Percentiles rank a stretch among this genome's conserved stretches.
These are phyloP conservation scores for Spirogloea muscicola DNA, from an alignment of 139 green algal genomes.

Conservation along the genomic window DNA sequence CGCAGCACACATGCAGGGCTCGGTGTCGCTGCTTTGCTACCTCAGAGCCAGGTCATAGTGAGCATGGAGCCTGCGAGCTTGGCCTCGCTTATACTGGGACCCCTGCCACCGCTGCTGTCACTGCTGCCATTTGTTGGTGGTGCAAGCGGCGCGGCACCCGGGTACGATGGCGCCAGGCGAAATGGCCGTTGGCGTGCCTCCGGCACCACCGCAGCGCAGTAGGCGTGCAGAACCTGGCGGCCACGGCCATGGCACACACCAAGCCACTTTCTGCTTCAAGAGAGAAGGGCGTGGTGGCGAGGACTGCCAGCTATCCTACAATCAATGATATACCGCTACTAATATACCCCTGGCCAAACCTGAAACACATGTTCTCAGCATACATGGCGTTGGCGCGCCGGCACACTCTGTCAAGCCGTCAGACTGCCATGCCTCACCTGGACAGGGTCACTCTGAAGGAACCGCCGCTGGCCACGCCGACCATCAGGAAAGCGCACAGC, in stretches of 20 bases:
- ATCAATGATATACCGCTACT: neutral
- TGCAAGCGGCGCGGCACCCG: slow-evolving; percentile 18
- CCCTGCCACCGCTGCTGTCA: slow-evolving; percentile 5
- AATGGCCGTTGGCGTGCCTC: slow-evolving; percentile 27
- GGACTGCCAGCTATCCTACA: neutral
- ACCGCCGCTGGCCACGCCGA: slow-evolving; percentile 57
- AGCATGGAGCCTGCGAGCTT: slow-evolving; percentile 36
- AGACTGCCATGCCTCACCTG: slow-evolving; percentile 23
- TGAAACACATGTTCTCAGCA: neutral
- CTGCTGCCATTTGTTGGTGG: neutral
- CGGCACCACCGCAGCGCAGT: slow-evolving; percentile 30
- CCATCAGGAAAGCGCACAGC: slow-evolving; percentile 64
- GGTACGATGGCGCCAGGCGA: slow-evolving; percentile 28
- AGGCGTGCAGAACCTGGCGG: slow-evolving; percentile 35
- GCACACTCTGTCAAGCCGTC: neutral
- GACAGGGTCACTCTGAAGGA: slow-evolving; percentile 40
- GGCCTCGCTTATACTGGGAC: slow-evolving; percentile 7
- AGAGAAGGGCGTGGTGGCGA: neutral
- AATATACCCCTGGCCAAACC: neutral
- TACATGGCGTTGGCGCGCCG: neutral
- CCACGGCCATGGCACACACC: slow-evolving; percentile 7
- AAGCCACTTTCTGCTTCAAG: neutral
- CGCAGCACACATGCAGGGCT: too few relatives aligned
- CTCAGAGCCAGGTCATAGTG: slow-evolving; percentile 30
- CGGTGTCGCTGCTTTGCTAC: too few relatives aligned